phyloP scores from a whole-genome alignment of 257 asterid genomes.

The Eucommia ulmoides region DNA sequence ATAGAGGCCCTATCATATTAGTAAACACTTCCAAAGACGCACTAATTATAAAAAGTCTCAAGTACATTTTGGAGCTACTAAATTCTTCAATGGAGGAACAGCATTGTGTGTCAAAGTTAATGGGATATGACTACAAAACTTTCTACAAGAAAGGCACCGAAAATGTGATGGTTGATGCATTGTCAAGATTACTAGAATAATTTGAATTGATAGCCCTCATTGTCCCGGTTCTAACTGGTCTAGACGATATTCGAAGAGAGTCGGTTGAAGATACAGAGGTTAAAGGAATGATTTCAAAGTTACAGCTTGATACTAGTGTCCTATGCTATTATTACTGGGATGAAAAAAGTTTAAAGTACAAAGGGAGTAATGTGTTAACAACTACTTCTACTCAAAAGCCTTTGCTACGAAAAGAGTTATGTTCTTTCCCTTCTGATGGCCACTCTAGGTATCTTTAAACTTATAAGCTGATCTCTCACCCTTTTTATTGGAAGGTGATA shows the following conservation, averaged over 20 bases:
- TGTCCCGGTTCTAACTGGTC: neutral
- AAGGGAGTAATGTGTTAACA: too few species aligned
- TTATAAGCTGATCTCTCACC: too few species aligned
- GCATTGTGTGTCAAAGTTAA: neutral
- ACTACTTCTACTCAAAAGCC: too few species aligned
- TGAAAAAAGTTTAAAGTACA: too few species aligned
- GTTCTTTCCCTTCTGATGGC: too few species aligned
- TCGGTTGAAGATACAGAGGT: neutral
- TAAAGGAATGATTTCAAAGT: neutral
- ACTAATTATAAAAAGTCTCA: neutral
- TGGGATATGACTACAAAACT: neutral
- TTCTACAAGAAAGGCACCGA: neutral
- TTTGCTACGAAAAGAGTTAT: neutral
- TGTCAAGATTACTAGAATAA: neutral
- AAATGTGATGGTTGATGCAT: neutral
- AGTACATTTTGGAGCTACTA: neutral
- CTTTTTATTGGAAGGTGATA: neutral
- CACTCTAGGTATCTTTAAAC: too few species aligned
- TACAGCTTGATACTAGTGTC: neutral
- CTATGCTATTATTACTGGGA: neutral
- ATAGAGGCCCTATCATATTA: neutral
- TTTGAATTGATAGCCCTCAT: neutral
- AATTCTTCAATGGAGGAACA: neutral
- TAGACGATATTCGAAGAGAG: neutral
- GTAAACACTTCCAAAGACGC: neutral